Base-by-base conservation (phyloP, 768 basidiomycete genomes). In the Tephrocybe sp. region DNA sequence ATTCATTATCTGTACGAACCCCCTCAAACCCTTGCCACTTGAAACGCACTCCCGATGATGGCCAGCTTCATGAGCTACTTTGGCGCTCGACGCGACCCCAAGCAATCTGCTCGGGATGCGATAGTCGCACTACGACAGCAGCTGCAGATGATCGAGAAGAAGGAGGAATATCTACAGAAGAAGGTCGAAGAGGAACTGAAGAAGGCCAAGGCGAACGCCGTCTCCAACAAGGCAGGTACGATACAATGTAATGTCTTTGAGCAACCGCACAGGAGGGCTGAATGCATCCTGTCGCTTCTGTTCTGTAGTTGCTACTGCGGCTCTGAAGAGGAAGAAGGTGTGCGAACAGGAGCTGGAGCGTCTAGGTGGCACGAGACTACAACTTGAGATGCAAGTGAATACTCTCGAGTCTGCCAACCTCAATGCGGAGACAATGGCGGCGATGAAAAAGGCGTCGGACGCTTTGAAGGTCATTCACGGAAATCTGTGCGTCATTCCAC, bases 91-190 rank as follows among this genome's bases (percentile, higher is more conserved):
- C 82, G 84, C 60, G 89, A 95, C 65, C 79, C 91, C 20, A 91
- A 90, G 70, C 84, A 88, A 71, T 76, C 86, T 23, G 87, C 96
- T 39, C 81, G 93, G 57, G 92, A 97, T 66, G 92, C 97, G 42
- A 99, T 99, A 68, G 89, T 98, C 53, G 80, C 80, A 39, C 77
- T 99, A 60, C 84, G 96, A 63, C 88, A 96, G 72, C 94, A 98
- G 68, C 80, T 98, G 56, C 84, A 92, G 72, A 89, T 96, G 86
- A 85, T 98, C 60, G 94, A 98, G 83, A 99, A 98, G 92, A 98
- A 96, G 78, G 97, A 98, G 75, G 96, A 98, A 68, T 79, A 91
- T 69, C 74, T 98, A 55, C 87, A 89, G 79, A 94, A 90, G 83
- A 93, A 95, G 84, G 90, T 97, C 58, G 93, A 96, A 47, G 93